Evolutionary conservation across 2,329 filamentous ascomycete genomes (phyloP).

Genomic region (Helotiales sp.): DNA sequence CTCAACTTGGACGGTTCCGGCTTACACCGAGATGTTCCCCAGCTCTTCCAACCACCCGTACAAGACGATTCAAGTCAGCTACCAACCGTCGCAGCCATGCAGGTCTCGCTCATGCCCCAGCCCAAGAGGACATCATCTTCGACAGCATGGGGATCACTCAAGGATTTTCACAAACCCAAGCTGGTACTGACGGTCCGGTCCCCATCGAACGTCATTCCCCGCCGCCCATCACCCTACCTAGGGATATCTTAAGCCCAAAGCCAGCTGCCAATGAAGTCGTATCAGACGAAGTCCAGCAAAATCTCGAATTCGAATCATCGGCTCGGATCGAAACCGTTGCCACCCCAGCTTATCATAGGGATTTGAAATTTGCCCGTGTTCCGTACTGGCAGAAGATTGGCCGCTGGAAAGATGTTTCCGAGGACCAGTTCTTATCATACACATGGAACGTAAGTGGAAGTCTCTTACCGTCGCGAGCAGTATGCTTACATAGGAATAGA

Average conservation of each 20-base stretch:
- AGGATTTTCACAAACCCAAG: not conserved
- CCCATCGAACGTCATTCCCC: not conserved
- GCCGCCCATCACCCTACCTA: not conserved
- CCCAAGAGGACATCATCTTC: not conserved
- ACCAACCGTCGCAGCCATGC: constrained; percentile 10
- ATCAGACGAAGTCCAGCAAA: not conserved
- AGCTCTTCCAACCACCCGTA: not conserved
- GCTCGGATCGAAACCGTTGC: not conserved
- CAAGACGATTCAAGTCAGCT: constrained; percentile 9
- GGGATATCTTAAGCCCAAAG: not conserved
- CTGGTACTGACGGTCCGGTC: not conserved
- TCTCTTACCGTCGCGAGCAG: not conserved
- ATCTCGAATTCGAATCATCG: not conserved
- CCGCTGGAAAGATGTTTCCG: constrained; percentile 54
- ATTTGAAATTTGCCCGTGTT: constrained; percentile 27
- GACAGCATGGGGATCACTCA: not conserved
- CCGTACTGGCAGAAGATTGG: constrained; percentile 57
- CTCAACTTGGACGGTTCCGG: not conserved
- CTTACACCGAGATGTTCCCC: no score
- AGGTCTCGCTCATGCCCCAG: constrained; percentile 19
- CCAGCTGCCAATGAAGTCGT: not conserved
- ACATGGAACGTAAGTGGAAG: constrained; percentile 57
- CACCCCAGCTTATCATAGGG: constrained; percentile 23
- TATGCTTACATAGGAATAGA: constrained; percentile 41
- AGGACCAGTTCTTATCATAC: constrained; percentile 57